phyloP scores from a whole-genome alignment of 306 rosid species.

The Lathyrus oleraceus region DNA sequence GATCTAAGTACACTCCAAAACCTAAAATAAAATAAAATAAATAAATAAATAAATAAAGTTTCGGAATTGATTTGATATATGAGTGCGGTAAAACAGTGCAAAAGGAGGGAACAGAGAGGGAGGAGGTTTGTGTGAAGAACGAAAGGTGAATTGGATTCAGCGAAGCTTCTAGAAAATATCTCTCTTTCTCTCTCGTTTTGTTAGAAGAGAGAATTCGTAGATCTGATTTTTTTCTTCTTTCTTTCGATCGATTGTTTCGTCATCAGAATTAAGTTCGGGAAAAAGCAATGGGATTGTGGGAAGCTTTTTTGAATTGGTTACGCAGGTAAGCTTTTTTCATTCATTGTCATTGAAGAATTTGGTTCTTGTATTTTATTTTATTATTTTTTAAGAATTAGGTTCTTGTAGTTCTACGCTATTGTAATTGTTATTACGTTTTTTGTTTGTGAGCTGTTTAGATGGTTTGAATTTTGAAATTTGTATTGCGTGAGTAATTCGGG shows the following conservation, averaged over 20 bases:
- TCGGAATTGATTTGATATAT: slow-evolving; percentile 2
- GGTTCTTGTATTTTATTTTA: too few relatives aligned
- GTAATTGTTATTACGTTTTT: not conserved
- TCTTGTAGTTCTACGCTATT: not conserved
- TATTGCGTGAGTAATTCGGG: not conserved
- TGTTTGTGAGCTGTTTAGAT: not conserved
- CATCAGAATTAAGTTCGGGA: slow-evolving; percentile 16
- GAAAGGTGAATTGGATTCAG: slow-evolving; percentile 30
- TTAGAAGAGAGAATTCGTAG: slow-evolving; percentile 30
- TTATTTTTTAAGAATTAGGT: not conserved
- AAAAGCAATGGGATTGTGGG: slow-evolving; percentile 75
- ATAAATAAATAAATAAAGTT: not conserved
- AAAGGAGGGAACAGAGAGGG: slow-evolving; percentile 29
- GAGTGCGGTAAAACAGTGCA: slow-evolving; percentile 18
- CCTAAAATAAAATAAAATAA: not conserved
- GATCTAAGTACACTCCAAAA: slow-evolving; percentile 20
- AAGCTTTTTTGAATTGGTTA: slow-evolving; percentile 85
- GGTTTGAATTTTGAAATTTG: slow-evolving; percentile 11
- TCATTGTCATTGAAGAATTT: not conserved
- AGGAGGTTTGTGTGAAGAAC: slow-evolving; percentile 1
- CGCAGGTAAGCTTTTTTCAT: slow-evolving; percentile 53
- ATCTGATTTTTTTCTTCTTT: slow-evolving; percentile 37
- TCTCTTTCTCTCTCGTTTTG: slow-evolving; percentile 32
- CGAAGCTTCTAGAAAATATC: slow-evolving; percentile 27
- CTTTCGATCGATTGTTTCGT: slow-evolving; percentile 11